Conservation (phyloP, 495 filamentous ascomycete genomes). For the Penicillium verhagenii region DNA sequence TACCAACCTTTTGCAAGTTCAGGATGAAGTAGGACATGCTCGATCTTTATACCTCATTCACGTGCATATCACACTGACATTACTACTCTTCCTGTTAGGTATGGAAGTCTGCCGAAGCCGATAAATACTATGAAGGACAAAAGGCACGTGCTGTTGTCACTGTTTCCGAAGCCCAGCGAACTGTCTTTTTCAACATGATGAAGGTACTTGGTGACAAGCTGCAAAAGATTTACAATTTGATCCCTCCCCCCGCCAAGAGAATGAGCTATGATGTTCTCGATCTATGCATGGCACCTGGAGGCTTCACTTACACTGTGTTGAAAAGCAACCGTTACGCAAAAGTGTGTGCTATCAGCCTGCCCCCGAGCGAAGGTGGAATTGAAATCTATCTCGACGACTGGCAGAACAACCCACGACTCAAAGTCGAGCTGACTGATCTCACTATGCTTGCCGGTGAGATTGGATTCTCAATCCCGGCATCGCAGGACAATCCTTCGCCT, state of each 20-base stretch:
- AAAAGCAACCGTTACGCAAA: not conserved
- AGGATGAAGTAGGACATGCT: not conserved
- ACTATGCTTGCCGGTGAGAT: constrained; percentile 6
- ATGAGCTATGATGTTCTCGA: constrained; percentile 3
- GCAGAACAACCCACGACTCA: not conserved
- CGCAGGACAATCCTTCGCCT: not conserved
- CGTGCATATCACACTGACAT: not conserved
- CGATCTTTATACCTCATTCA: not conserved
- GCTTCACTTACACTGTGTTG: not conserved
- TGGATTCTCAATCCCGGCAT: not conserved
- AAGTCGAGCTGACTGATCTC: constrained; percentile 1
- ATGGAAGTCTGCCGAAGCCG: not conserved
- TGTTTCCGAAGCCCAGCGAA: not conserved
- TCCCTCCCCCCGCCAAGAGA: not conserved
- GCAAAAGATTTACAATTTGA: not conserved
- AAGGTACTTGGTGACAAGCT: constrained; percentile 6
- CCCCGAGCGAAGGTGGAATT: not conserved
- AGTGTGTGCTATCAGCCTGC: not conserved
- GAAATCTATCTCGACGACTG: not conserved
- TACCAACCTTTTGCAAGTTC: not conserved
- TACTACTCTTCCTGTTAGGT: not conserved
- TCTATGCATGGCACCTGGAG: constrained; percentile 9
- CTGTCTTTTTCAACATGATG: constrained; percentile 6
- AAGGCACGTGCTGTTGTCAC: not conserved
- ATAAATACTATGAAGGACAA: not conserved